These are phyloP conservation scores for Pichia pseudocactophila DNA, from an alignment of 805 yeast species.

Conservation along the genomic window DNA sequence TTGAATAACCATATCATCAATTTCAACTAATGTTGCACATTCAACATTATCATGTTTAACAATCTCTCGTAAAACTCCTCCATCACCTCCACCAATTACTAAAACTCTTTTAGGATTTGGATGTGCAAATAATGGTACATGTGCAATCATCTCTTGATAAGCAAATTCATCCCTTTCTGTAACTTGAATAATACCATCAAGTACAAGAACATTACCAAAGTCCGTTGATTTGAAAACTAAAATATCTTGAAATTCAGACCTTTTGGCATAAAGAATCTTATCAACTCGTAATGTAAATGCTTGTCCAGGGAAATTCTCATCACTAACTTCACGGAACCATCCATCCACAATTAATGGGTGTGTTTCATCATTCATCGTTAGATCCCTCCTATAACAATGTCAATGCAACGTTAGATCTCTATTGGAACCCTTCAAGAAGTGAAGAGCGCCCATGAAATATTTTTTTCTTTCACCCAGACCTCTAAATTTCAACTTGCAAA, in stretches of 20 bases:
- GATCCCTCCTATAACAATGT: too few species aligned
- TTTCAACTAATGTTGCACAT: constrained; percentile 72
- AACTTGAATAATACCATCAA: constrained; percentile 86
- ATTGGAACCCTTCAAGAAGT: too few species aligned
- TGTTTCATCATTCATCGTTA: constrained; percentile 15
- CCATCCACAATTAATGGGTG: constrained; percentile 50
- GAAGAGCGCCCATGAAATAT: too few species aligned
- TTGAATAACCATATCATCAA: constrained; percentile 74
- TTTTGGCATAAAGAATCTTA: constrained; percentile 53
- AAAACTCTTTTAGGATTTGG: constrained; percentile 64
- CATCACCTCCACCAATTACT: constrained; percentile 95
- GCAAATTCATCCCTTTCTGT: constrained; percentile 91
- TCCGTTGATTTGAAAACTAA: constrained; percentile 65
- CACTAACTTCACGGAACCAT: constrained; percentile 77
- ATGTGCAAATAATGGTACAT: constrained; percentile 73
- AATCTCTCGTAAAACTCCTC: constrained; percentile 86
- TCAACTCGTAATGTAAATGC: constrained; percentile 61
- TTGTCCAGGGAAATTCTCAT: constrained; percentile 79
- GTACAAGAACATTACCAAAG: constrained; percentile 81
- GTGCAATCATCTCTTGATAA: constrained; percentile 87
- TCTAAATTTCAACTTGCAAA: too few species aligned
- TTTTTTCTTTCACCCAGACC: too few species aligned
- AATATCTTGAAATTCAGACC: constrained; percentile 73
- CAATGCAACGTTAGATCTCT: too few species aligned
- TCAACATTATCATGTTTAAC: constrained; percentile 56